Evolutionary conservation across 2,329 filamentous ascomycete species (phyloP).

Genomic region (Allantophomopsis cytisporea): DNA sequence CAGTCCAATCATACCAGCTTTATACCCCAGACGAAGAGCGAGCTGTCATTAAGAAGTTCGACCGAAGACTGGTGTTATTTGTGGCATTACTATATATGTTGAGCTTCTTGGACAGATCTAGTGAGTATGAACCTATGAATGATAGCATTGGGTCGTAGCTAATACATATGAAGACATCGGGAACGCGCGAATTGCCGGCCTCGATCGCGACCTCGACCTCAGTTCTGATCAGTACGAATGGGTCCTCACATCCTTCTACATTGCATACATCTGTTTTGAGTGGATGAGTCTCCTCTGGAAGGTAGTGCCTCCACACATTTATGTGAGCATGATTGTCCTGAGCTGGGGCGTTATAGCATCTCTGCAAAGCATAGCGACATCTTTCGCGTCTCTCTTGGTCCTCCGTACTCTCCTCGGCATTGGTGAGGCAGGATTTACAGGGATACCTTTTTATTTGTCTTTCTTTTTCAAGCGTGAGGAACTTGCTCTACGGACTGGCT

Average conservation of each 20-base stretch:
- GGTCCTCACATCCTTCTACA: conserved; percentile 47
- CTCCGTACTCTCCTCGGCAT: conserved; percentile 44
- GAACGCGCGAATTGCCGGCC: conserved; percentile 49
- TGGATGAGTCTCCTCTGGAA: conserved; percentile 53
- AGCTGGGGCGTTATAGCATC: conserved; percentile 73
- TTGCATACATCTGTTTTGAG: conserved; percentile 49
- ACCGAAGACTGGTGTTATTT: conserved; percentile 65
- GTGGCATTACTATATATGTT: conserved; percentile 74
- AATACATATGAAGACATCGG: conserved; percentile 34
- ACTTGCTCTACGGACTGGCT: conserved; percentile 70
- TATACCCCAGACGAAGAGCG: conserved; percentile 59
- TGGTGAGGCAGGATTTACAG: conserved; percentile 51
- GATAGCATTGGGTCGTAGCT: too few relatives aligned
- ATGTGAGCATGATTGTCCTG: conserved; percentile 48
- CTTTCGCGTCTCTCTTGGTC: conserved; percentile 43
- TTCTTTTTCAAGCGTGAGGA: conserved; percentile 56
- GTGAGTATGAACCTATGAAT: conserved; percentile 29
- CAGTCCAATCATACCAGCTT: conserved; percentile 30
- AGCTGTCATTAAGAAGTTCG: conserved; percentile 60
- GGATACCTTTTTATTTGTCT: conserved; percentile 49
- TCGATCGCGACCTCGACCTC: conserved; percentile 44
- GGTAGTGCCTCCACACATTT: conserved; percentile 44
- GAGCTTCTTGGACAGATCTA: conserved; percentile 76
- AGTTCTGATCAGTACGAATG: conserved; percentile 40
- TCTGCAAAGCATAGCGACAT: conserved; percentile 53